These are phyloP conservation scores for Melanogaster broomeanus DNA, from an alignment of 768 basidiomycete genomes.

Conservation along the genomic window DNA sequence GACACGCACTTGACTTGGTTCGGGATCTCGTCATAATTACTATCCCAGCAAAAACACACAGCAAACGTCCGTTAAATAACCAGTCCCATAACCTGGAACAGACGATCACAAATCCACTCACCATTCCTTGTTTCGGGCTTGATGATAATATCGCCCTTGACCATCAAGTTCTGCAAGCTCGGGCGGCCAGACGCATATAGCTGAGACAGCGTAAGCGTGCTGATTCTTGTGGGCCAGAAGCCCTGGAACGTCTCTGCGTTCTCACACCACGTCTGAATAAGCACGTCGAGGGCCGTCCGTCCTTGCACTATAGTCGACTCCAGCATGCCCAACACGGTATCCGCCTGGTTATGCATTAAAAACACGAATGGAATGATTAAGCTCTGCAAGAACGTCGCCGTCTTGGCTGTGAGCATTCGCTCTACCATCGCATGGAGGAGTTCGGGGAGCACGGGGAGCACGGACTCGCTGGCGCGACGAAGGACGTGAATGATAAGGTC, in stretches of 20 bases:
- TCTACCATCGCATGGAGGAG: conserved; percentile 81
- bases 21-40: conserved; percentile 97
- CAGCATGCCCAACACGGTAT: conserved; percentile 75
- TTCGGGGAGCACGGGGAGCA: conserved; percentile 85
- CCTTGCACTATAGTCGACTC: conserved; percentile 64
- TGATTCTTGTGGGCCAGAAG: conserved; percentile 88
- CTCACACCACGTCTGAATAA: conserved; percentile 94
- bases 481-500: conserved; percentile 94
- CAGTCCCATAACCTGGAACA: conserved; percentile 4
- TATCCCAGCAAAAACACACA: conserved; percentile 38
- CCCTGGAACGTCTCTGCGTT: conserved; percentile 94
- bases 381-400: conserved; percentile 91
- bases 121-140: conserved; percentile 79
- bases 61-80: conserved; percentile 15
- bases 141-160: conserved; percentile 92
- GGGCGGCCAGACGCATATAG: conserved; percentile 69
- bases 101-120: conserved; percentile 41
- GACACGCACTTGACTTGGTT: conserved; percentile 75
- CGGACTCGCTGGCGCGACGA: conserved; percentile 74
- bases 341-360: conserved; percentile 83
- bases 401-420: conserved; percentile 82
- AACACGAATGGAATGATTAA: conserved; percentile 93
- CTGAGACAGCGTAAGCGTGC: conserved; percentile 77
- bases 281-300: conserved; percentile 74
- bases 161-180: conserved; percentile 64